Evolutionary conservation across 1,139 yeast genomes (phyloP).

Genomic region (Geotrichum fermentans): DNA sequence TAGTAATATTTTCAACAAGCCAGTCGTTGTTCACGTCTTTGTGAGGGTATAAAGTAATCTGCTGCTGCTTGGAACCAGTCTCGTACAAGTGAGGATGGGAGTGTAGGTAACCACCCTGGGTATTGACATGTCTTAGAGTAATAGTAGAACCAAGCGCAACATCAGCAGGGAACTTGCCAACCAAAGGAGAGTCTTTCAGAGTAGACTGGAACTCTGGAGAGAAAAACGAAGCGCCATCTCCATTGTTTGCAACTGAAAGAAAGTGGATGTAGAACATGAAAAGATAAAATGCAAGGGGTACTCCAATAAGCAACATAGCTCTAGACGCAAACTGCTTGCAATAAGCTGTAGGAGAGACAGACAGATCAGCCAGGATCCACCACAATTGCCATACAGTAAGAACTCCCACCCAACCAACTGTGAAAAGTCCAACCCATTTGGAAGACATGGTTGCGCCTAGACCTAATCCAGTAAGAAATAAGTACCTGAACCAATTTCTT

Average conservation of each 20-base stretch:
- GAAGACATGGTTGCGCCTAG: constrained; percentile 85
- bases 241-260: constrained; percentile 61
- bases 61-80: constrained; percentile 94
- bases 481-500: constrained; percentile 61
- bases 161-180: constrained; percentile 61
- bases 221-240: constrained; percentile 88
- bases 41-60: constrained; percentile 84
- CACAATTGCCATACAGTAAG: constrained; percentile 74
- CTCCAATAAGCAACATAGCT: constrained; percentile 56
- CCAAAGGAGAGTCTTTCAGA: constrained; percentile 65
- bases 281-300: constrained; percentile 66
- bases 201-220: constrained; percentile 82
- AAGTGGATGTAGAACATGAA: constrained; percentile 78
- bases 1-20: constrained; percentile 54
- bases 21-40: constrained; percentile 84
- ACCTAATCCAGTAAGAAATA: constrained; percentile 71
- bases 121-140: constrained; percentile 73
- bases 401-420: constrained; percentile 86
- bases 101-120: constrained; percentile 93
- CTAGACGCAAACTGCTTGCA: constrained; percentile 53
- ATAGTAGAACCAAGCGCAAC: constrained; percentile 82
- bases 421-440: constrained; percentile 96
- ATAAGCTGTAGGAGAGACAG: constrained; percentile 49
- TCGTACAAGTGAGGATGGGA: constrained; percentile 83
- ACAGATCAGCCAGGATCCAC: constrained; percentile 83